Evolutionary conservation across 345 rosid genomes (phyloP).

Genomic region (Toxicodendron radicans): DNA sequence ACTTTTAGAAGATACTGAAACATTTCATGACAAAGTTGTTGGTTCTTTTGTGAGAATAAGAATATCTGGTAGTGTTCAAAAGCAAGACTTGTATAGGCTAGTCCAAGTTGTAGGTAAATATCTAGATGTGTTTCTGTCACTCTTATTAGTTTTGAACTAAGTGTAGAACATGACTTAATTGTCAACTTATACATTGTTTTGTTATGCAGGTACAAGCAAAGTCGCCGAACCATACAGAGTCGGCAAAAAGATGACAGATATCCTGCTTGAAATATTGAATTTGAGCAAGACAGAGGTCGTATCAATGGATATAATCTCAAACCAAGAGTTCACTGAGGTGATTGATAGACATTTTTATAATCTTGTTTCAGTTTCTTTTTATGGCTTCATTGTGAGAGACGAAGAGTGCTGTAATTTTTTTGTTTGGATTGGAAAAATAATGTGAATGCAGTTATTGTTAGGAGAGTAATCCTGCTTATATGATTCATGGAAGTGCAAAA

Average conservation of each 20-base stretch:
- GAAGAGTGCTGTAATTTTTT: neutral
- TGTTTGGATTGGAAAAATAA: neutral
- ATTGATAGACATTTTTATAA: conserved; percentile 13
- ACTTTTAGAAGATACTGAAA: conserved; percentile 68
- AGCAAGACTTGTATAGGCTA: conserved; percentile 96
- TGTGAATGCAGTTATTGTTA: neutral
- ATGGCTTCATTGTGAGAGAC: conserved; percentile 2
- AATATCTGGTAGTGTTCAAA: conserved; percentile 86
- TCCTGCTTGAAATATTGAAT: conserved; percentile 79
- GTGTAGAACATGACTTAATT: conserved; percentile 8
- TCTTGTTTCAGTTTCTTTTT: neutral
- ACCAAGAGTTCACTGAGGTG: conserved; percentile 99
- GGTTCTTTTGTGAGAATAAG: conserved; percentile 91
- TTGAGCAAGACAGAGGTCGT: conserved; percentile 87
- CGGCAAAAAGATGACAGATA: conserved; percentile 78
- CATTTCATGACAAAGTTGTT: conserved; percentile 82
- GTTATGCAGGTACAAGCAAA: conserved; percentile 75
- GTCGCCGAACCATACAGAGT: conserved; percentile 83
- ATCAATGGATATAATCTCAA: conserved; percentile 88
- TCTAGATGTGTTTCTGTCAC: conserved; percentile 16
- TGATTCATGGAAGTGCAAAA: neutral
- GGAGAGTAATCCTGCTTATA: neutral
- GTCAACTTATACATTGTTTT: conserved; percentile 19
- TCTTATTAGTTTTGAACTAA: conserved; percentile 10
- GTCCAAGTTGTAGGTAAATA: conserved; percentile 90